Evolutionary conservation across 1,284 basidiomycete species (phyloP).

Genomic region (Apiotrichum sp.): DNA sequence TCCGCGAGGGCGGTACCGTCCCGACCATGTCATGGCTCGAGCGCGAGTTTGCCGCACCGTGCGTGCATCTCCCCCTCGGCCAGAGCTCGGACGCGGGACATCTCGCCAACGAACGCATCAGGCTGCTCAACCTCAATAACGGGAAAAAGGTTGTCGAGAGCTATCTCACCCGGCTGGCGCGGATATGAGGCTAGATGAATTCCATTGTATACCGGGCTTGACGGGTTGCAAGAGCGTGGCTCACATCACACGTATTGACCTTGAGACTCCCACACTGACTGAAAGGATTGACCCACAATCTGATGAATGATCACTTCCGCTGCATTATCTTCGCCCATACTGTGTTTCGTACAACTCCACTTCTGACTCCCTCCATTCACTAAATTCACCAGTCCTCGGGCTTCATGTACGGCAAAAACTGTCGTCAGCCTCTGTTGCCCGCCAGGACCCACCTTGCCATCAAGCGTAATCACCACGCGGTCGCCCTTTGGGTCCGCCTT

Average conservation of each 20-base stretch:
- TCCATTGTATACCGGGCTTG: no score
- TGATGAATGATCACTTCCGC: no score
- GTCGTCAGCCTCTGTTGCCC: not conserved
- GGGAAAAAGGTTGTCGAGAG: conserved; percentile 45
- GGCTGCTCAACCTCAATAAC: conserved; percentile 47
- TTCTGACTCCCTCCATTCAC: no score
- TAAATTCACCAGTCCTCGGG: not conserved
- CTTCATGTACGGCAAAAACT: conserved; percentile 1
- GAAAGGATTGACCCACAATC: no score
- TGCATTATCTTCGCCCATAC: no score
- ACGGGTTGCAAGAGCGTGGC: no score
- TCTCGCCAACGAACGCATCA: conserved; percentile 48
- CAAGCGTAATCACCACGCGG: conserved; percentile 72
- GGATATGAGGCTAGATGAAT: conserved; percentile 3
- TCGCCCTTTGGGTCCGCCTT: conserved; percentile 76
- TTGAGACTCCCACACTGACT: no score
- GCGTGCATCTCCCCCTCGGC: conserved; percentile 45
- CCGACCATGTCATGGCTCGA: conserved; percentile 89
- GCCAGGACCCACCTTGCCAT: conserved; percentile 54
- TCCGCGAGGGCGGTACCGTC: conserved; percentile 84
- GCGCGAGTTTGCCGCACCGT: conserved; percentile 63
- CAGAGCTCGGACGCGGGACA: conserved; percentile 45
- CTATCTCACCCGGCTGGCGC: conserved; percentile 33
- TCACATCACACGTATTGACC: no score
- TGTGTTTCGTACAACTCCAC: no score